Conservation (phyloP, 192 early-diverging fungal genomes). For the Haplosporangium gracile region DNA sequence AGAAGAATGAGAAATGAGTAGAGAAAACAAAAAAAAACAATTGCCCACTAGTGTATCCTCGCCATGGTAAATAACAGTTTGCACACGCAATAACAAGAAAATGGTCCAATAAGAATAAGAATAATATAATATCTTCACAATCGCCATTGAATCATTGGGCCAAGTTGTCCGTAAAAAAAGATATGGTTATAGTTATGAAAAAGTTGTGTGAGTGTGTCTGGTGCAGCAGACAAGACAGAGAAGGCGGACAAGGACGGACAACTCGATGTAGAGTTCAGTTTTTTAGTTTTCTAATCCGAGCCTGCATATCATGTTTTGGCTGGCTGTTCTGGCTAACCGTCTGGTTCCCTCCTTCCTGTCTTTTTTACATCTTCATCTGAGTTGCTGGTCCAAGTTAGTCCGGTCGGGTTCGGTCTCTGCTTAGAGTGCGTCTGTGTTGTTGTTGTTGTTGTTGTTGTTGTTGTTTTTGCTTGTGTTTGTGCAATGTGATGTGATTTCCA, state of each 20-base stretch:
- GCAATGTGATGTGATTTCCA: neutral
- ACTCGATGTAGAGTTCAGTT: neutral
- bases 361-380: too few relatives aligned
- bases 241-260: constrained; percentile 5
- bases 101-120: neutral
- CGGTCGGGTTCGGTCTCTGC: neutral
- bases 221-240: neutral
- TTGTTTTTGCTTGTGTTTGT: neutral
- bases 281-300: constrained; percentile 6
- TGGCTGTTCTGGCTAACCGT: neutral
- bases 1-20: too few relatives aligned
- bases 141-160: constrained; percentile 9
- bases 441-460: neutral
- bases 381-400: too few relatives aligned
- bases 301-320: constrained; percentile 7
- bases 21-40: neutral
- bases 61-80: neutral
- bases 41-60: neutral
- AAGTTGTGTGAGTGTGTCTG: neutral
- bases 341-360: neutral
- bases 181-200: neutral
- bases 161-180: neutral
- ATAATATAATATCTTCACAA: neutral
- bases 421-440: neutral
- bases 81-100: neutral